Conservation (phyloP, 257 asterid species). For the Cruciata laevipes region DNA sequence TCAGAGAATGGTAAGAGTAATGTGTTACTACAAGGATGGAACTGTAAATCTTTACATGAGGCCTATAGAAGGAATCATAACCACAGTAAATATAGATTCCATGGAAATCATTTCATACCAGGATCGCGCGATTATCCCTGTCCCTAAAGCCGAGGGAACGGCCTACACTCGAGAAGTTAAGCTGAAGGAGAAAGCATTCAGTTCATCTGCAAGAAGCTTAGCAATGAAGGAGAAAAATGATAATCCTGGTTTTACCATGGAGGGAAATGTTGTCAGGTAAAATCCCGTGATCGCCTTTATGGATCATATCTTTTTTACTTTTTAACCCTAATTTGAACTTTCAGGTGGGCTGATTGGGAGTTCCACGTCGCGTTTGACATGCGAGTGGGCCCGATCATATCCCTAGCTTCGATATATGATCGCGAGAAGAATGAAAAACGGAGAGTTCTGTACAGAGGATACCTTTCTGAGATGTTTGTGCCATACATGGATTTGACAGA, state of each 20-base stretch:
- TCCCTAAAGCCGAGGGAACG: slow-evolving; percentile 57
- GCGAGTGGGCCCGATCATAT: slow-evolving; percentile 64
- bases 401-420: slow-evolving; percentile 56
- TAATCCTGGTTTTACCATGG: slow-evolving; percentile 31
- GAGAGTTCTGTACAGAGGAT: slow-evolving; percentile 64
- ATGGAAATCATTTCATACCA: slow-evolving; percentile 37
- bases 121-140: slow-evolving; percentile 43
- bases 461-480: slow-evolving; percentile 56
- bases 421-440: slow-evolving; percentile 31
- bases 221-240: slow-evolving; percentile 11
- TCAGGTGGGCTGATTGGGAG: slow-evolving; percentile 67
- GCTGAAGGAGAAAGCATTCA: not conserved
- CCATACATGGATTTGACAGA: slow-evolving; percentile 74
- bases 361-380: slow-evolving; percentile 56
- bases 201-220: not conserved
- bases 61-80: slow-evolving; percentile 59
- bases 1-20: slow-evolving; percentile 37
- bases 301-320: too few species aligned
- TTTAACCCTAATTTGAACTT: not conserved
- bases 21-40: slow-evolving; percentile 60
- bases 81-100: slow-evolving; percentile 56
- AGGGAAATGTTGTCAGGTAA: slow-evolving; percentile 52
- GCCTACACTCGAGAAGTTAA: slow-evolving; percentile 32
- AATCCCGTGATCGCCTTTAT: too few species aligned
- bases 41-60: slow-evolving; percentile 62